These are phyloP conservation scores for Candida sphagnicola DNA, from an alignment of 805 yeast species.

Conservation along the genomic window DNA sequence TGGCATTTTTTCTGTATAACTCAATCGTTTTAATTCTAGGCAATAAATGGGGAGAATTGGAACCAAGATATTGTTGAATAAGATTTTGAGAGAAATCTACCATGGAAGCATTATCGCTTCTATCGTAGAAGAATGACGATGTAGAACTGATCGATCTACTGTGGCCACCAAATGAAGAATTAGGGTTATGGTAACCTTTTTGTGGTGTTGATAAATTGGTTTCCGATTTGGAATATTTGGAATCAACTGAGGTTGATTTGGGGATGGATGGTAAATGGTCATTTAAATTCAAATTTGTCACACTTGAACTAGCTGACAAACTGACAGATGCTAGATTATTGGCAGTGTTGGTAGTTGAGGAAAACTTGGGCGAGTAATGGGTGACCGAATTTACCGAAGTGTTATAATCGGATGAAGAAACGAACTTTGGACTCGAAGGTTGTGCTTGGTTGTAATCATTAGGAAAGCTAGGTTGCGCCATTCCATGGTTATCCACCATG, in stretches of 20 bases:
- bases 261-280: background rate
- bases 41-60: constrained; percentile 45
- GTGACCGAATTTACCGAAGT: background rate
- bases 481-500: too few species aligned
- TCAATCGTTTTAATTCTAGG: constrained; percentile 84
- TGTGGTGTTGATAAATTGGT: constrained; percentile 19
- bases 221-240: constrained; percentile 21
- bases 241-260: background rate
- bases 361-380: background rate
- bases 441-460: background rate
- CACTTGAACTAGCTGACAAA: constrained; percentile 30
- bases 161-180: constrained; percentile 17
- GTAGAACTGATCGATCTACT: constrained; percentile 33
- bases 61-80: constrained; percentile 52
- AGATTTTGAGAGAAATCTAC: constrained; percentile 52
- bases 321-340: too few species aligned
- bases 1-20: constrained; percentile 80
- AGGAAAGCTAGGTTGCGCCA: too few species aligned
- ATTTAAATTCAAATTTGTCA: constrained; percentile 28
- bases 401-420: constrained; percentile 2
- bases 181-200: constrained; percentile 7
- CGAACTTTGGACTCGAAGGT: constrained; percentile 1
- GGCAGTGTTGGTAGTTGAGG: constrained; percentile 5
- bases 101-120: constrained; percentile 28
- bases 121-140: constrained; percentile 33